Conservation (phyloP, 2,329 filamentous ascomycete species). For the Neopestalotiopsis sp. region DNA sequence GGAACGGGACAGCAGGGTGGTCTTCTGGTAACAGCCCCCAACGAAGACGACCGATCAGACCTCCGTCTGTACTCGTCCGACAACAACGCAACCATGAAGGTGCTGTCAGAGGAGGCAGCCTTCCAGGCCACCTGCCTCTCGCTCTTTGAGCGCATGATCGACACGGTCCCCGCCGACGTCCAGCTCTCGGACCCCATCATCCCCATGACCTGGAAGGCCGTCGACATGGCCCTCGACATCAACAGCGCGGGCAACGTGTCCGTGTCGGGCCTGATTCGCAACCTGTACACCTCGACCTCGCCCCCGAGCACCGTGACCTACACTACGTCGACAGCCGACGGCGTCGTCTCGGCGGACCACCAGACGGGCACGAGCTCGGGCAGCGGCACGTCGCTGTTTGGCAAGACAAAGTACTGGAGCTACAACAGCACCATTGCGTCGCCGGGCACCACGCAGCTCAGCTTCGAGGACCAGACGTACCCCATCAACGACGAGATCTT, state of each 20-base stretch:
- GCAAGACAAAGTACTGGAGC: constrained; percentile 2
- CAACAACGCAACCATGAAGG: constrained; percentile 13
- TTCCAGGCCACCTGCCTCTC: constrained; percentile 4
- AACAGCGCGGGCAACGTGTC: not conserved
- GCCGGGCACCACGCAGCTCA: not conserved
- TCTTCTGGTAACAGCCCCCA: not conserved
- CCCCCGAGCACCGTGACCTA: constrained; percentile 8
- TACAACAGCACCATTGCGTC: constrained; percentile 2
- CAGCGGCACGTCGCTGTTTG: not conserved
- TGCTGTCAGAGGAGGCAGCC: constrained; percentile 1
- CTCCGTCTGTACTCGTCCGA: constrained; percentile 9
- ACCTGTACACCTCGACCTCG: constrained; percentile 1
- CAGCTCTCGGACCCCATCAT: constrained; percentile 4
- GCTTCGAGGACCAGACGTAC: constrained; percentile 5
- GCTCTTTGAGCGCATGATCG: constrained; percentile 12
- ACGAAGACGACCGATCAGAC: constrained; percentile 1
- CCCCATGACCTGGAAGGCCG: constrained; percentile 14
- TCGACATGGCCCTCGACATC: not conserved
- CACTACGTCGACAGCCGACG: not conserved
- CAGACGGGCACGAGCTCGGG: not conserved
- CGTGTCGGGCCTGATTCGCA: constrained; percentile 8
- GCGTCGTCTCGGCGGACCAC: not conserved
- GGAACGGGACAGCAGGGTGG: not conserved
- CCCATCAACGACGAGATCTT: not conserved
- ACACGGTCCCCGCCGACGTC: not conserved